phyloP scores from a whole-genome alignment of 2,329 filamentous ascomycete species.

The Myriosclerotinia duriaeana region DNA sequence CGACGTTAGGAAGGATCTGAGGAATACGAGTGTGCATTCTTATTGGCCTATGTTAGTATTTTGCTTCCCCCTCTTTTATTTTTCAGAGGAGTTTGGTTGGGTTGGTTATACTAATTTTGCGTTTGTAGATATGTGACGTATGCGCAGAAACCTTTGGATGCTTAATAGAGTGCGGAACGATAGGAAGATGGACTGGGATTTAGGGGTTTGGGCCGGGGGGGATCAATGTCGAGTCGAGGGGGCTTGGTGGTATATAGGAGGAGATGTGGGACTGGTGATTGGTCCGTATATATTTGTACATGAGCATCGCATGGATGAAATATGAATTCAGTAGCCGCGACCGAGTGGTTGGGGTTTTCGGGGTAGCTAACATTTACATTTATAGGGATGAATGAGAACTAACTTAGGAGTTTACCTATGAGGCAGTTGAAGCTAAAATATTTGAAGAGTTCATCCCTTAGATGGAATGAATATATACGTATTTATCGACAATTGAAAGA shows the following conservation, averaged over 20 bases:
- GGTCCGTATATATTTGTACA: background rate
- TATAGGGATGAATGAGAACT: too few relatives aligned
- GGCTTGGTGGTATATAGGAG: background rate
- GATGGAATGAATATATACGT: too few relatives aligned
- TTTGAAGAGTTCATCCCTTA: too few relatives aligned
- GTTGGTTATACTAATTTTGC: background rate
- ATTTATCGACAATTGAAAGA: too few relatives aligned
- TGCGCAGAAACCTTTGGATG: constrained; percentile 6
- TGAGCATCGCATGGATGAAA: background rate
- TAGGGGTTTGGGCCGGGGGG: too few relatives aligned
- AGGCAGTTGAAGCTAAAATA: too few relatives aligned
- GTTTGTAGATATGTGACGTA: background rate
- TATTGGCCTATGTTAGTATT: constrained; percentile 55
- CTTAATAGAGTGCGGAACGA: background rate
- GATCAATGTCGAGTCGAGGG: background rate
- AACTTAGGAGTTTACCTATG: too few relatives aligned
- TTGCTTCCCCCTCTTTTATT: constrained; percentile 38
- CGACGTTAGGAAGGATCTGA: constrained; percentile 48
- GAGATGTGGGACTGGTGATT: too few relatives aligned
- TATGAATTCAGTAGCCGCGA: background rate
- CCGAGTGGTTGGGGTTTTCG: background rate
- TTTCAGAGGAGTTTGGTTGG: background rate
- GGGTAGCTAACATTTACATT: too few relatives aligned
- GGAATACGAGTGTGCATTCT: constrained; percentile 44
- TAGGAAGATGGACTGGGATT: too few relatives aligned